Evolutionary conservation across 768 basidiomycete species (phyloP), one percentile per base, ranked within the genome.

Genomic region (Guyanaporus albipodus): DNA sequence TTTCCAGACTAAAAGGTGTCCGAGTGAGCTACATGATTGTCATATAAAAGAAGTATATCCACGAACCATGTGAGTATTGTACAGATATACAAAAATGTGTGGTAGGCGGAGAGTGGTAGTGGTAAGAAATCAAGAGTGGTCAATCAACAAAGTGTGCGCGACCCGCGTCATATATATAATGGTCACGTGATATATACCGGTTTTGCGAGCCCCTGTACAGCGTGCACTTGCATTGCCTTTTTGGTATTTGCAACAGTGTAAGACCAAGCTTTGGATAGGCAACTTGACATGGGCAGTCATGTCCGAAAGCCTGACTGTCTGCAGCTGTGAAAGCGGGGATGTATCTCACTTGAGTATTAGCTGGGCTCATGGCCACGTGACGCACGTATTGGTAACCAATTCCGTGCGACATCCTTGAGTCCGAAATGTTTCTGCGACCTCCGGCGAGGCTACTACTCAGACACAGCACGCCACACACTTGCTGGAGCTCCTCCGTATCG

Each of bases 81-180:
- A 54, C 54, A 64, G 31, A 56, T 52, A 55, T 55, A 52, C 48
- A 52, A 41, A 31, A 19, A 44, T 1, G 18, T 4, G 38, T 49
- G 55, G 8, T 36, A 48, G 31, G 42, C 28, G 36, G 21, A 18
- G 26, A 21, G 48, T 57, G 53, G 54, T 64, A 23, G 50, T 66
- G 58, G 64, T 66, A 49, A 40, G 56, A 42, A 47, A 53, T 58
- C 55, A 66, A 66, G 61, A 63, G 33, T 47, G 54, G 54, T 53
- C 38, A 10, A 43, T 64, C 64, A 67, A 66, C 66, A 64, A 67
- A 65, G 27, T 44, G 26, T 18, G 57, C 53, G 56, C 54, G 59
- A 56, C 49, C 52, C 57, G 61, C 60, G 59, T 63, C 59, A 59
- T 58, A 65, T 67, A 66, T 64, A 67, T 60, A 66, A 7, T 10